Base-by-base conservation (phyloP, 305 asterid species). In the Ilex paraguariensis region DNA sequence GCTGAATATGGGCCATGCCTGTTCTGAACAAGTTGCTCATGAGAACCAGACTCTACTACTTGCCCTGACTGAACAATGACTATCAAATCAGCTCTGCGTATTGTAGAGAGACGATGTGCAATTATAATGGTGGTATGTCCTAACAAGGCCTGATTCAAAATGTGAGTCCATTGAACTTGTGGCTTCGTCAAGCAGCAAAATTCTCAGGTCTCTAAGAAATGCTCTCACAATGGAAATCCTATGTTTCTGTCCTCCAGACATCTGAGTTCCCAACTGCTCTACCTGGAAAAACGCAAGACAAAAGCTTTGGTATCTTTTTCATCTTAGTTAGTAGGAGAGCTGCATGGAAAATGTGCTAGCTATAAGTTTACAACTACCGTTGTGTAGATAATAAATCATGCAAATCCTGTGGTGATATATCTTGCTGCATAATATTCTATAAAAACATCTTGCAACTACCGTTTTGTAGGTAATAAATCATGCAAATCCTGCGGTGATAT, bases 91-190 rank as follows among this genome's bases (percentile, higher is more conserved):
- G 89, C 72, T 10, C 58, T 61, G 8, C 79, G 80, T 39, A 89
- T 76, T 15, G 95, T 86, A 55, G 77, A 72, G 50, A 87, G 89
- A 9, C 90, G 89, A 69, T 84, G 95, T 31, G 97, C 94, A 45
- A 89, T 62, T 12, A 81, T 74, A 2, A 89, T 70, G 0, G 97
- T 89, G 10, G 95, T 89, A 62, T 95, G 72, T 57, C 91, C 95
- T 7, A 5, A 61, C 9, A 87, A 81, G 66, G 84, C 95, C 31
- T 60, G 62, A 31, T 87, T 91, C 97, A 1, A 95, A 90, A 70
- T 90, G 84, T 6, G 87, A 70, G 63, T 90, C 97, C 33, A 90
- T 60, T 3, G 40, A 3, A 33, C 40, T 33, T 33, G 40, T 33
- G 7, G 40, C 40, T 33, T 33, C 40, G 7, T 90, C 97, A 13